Percentiles rank a stretch among this genome's conserved stretches.
Evolutionary conservation across 192 early-diverging fungal genomes (phyloP).

Genomic region (Allomyces macrogynus): DNA sequence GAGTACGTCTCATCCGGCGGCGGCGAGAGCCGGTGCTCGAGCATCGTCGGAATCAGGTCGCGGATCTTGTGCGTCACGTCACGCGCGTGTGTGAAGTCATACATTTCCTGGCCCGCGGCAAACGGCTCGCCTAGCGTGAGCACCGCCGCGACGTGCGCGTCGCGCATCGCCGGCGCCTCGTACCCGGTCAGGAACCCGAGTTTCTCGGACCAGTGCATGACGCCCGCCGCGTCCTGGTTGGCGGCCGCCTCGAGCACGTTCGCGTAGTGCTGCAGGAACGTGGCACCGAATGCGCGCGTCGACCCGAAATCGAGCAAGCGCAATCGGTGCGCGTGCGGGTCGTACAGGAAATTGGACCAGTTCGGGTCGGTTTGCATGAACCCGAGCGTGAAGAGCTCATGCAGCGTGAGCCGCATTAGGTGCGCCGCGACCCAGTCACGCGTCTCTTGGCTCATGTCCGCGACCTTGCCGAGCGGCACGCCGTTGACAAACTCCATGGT

Average conservation of each 20-base stretch:
- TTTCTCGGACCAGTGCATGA: conserved; percentile 50
- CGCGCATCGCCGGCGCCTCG: conserved; percentile 67
- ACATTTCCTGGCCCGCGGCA: conserved; percentile 16
- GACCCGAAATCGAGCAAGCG: conserved; percentile 90
- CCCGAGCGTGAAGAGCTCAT: conserved; percentile 74
- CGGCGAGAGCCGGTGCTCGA: conserved; percentile 76
- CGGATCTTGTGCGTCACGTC: conserved; percentile 65
- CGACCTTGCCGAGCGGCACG: conserved; percentile 38
- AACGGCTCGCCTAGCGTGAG: conserved; percentile 77
- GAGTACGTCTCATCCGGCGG: conserved; percentile 96
- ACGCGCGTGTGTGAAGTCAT: conserved; percentile 58
- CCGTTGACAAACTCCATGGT: conserved; percentile 61
- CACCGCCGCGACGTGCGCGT: conserved; percentile 76
- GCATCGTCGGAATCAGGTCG: conserved; percentile 82
- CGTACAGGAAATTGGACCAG: conserved; percentile 95
- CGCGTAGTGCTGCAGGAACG: conserved; percentile 59
- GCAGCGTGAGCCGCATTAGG: conserved; percentile 60
- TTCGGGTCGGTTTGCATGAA: conserved; percentile 99
- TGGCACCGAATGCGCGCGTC: conserved; percentile 49
- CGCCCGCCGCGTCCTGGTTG: conserved; percentile 46
- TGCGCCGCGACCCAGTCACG: conserved; percentile 45
- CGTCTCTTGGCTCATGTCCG: conserved; percentile 28
- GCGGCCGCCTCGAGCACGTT: conserved; percentile 51
- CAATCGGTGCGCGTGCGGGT: conserved; percentile 34
- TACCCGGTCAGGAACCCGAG: conserved; percentile 84